Evolutionary conservation across 805 yeast species (phyloP).

Genomic region (Monosporozyma siamensis): DNA sequence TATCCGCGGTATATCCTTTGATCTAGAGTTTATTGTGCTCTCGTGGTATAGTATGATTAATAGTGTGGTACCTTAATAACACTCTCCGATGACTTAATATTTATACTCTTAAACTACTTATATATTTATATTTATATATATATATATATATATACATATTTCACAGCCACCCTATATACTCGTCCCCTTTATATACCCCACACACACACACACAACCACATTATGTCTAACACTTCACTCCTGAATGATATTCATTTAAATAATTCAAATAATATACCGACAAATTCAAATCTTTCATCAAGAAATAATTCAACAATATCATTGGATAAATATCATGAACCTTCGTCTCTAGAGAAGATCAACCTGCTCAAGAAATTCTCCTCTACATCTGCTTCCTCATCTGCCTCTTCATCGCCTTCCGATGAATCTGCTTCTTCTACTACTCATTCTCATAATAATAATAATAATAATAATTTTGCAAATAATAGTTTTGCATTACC

Average conservation of each 20-base stretch:
- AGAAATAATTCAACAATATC: conserved; percentile 1
- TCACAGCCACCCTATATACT: too few relatives aligned
- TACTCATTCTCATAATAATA: background rate
- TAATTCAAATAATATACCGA: background rate
- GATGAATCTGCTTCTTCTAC: background rate
- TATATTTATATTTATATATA: too few relatives aligned
- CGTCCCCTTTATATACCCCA: background rate
- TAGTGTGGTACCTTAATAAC: too few relatives aligned
- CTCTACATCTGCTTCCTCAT: background rate
- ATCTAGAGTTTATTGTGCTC: too few relatives aligned
- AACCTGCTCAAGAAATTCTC: background rate
- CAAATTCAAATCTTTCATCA: background rate
- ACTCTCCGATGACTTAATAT: too few relatives aligned
- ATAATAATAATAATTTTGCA: background rate
- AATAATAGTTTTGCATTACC: conserved; percentile 12
- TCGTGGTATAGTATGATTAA: too few relatives aligned
- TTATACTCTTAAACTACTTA: too few relatives aligned
- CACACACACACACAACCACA: background rate
- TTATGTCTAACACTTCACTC: background rate
- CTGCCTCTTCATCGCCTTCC: too few relatives aligned
- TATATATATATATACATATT: too few relatives aligned
- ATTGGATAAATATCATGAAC: conserved; percentile 9
- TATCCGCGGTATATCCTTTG: too few relatives aligned
- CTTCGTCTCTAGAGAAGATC: conserved; percentile 7
- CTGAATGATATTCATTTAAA: background rate